Percentiles rank a stretch among this genome's conserved stretches.
These are phyloP conservation scores for Aspergillus leporis DNA, from an alignment of 495 filamentous ascomycete species.

Conservation along the genomic window DNA sequence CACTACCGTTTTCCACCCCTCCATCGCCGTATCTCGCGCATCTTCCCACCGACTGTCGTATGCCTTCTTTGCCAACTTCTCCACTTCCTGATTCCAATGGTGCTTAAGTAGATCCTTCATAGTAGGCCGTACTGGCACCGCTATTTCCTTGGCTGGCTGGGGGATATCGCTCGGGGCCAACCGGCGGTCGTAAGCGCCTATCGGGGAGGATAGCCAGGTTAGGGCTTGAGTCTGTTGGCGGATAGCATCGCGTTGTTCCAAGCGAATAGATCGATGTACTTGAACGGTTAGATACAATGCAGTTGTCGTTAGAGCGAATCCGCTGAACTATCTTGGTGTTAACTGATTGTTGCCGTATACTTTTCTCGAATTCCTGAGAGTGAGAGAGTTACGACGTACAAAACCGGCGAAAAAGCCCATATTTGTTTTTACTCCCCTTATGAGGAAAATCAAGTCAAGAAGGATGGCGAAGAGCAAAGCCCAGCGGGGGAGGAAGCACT, in stretches of 20 bases:
- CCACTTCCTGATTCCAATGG: constrained; percentile 76
- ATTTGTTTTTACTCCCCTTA: constrained; percentile 3
- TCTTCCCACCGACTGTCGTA: constrained; percentile 64
- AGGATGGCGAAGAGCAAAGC: neutral
- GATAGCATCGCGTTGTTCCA: constrained; percentile 67
- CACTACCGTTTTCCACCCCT: constrained; percentile 33
- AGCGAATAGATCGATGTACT: constrained; percentile 70
- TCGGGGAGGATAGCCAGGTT: constrained; percentile 53
- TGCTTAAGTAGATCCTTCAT: constrained; percentile 71
- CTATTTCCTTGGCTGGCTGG: constrained; percentile 25
- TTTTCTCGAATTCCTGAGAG: neutral
- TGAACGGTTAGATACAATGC: constrained; percentile 77
- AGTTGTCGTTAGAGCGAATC: constrained; percentile 81
- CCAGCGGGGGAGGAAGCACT: neutral
- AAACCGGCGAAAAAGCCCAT: constrained; percentile 86
- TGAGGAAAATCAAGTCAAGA: neutral
- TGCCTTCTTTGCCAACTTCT: constrained; percentile 64
- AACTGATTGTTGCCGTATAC: neutral
- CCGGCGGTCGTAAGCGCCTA: constrained; percentile 44
- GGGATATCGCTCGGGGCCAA: constrained; percentile 31
- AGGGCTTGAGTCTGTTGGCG: constrained; percentile 67
- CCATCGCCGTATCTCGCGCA: constrained; percentile 49
- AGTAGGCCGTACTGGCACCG: constrained; percentile 37
- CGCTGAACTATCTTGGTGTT: constrained; percentile 56
- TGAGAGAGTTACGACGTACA: constrained; percentile 50